Conservation (phyloP, 345 rosid genomes). For the Eucalyptus decipiens region DNA sequence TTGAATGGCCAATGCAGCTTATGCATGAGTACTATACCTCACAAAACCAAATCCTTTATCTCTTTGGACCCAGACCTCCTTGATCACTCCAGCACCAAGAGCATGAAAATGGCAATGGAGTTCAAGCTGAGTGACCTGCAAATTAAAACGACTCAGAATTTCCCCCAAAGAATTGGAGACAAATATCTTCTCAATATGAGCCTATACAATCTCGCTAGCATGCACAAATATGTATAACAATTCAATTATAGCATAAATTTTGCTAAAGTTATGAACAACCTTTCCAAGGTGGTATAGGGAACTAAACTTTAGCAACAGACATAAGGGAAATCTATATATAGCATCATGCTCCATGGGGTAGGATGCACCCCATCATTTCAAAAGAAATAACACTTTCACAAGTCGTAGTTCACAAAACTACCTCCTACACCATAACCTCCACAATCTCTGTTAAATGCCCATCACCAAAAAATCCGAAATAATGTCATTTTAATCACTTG, state of each 20-base stretch:
- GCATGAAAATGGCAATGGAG: slow-evolving; percentile 88
- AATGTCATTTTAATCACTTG: not conserved
- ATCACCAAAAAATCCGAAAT: not conserved
- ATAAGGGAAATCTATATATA: not conserved
- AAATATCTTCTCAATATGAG: not conserved
- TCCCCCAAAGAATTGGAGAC: not conserved
- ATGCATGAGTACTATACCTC: slow-evolving; percentile 75
- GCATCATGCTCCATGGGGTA: not conserved
- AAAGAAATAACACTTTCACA: not conserved
- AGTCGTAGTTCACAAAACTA: not conserved
- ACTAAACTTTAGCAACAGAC: not conserved
- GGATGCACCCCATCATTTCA: not conserved
- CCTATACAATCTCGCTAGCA: not conserved
- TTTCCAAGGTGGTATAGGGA: not conserved
- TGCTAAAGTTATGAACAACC: not conserved
- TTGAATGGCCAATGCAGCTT: slow-evolving; percentile 91
- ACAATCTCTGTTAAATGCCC: not conserved
- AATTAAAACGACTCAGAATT: not conserved
- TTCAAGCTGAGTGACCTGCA: slow-evolving; percentile 81
- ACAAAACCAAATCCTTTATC: slow-evolving; percentile 98
- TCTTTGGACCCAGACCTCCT: slow-evolving; percentile 91
- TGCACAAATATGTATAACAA: rapidly evolving
- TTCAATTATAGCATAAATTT: not conserved
- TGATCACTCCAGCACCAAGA: slow-evolving; percentile 86
- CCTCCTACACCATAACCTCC: not conserved